Evolutionary conservation across 2,329 filamentous ascomycete genomes (phyloP).

Genomic region (Penicillium hordei): DNA sequence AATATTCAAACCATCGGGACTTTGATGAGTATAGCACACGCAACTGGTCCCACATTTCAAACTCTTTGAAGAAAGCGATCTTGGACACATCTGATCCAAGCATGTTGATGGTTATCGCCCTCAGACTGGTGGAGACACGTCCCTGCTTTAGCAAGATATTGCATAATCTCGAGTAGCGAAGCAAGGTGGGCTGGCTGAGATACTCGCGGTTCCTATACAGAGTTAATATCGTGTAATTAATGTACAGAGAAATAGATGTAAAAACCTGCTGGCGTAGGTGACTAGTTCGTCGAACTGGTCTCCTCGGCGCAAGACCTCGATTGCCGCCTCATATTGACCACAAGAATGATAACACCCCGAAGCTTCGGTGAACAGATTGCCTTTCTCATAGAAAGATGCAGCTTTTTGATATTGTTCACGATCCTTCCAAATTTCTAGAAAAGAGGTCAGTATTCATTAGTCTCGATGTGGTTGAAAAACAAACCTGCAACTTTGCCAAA

Average conservation of each 20-base stretch:
- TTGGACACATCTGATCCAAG: slow-evolving; percentile 18
- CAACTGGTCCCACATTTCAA: slow-evolving; percentile 20
- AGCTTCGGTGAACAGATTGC: slow-evolving; percentile 11
- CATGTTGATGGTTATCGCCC: slow-evolving; percentile 15
- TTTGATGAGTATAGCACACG: slow-evolving; percentile 9
- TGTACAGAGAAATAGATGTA: not conserved
- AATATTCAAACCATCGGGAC: slow-evolving; percentile 14
- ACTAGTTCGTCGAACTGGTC: slow-evolving; percentile 21
- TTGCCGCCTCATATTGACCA: slow-evolving; percentile 19
- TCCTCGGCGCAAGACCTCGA: slow-evolving; percentile 18
- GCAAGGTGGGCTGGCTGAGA: slow-evolving; percentile 1
- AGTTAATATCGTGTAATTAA: not conserved
- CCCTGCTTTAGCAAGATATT: slow-evolving; percentile 21
- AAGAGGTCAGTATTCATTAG: not conserved
- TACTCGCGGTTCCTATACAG: slow-evolving; percentile 5
- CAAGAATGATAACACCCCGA: slow-evolving; percentile 14
- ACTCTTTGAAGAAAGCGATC: slow-evolving; percentile 20
- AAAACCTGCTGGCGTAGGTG: slow-evolving; percentile 16
- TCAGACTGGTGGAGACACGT: slow-evolving; percentile 17
- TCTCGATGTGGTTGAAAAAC: not conserved
- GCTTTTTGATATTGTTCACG: slow-evolving; percentile 15
- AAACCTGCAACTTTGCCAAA: slow-evolving; percentile 21
- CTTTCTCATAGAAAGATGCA: slow-evolving; percentile 17
- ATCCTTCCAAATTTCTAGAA: slow-evolving; percentile 17
- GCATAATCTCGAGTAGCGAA: slow-evolving; percentile 20